Conservation (phyloP, 2,329 filamentous ascomycete species). For the Cryphonectria radicalis region DNA sequence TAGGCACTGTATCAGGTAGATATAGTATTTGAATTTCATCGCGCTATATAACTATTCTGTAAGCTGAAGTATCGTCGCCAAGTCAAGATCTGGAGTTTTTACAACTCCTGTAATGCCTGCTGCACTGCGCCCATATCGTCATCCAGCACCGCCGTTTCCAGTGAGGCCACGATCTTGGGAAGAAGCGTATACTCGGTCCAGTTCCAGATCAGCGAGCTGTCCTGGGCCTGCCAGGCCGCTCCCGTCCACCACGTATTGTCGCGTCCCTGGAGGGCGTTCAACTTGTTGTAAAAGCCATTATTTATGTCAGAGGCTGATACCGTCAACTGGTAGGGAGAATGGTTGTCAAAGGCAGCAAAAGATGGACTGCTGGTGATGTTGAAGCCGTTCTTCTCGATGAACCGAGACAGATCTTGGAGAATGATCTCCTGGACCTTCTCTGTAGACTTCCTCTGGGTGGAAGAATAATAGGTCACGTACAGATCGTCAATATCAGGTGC, state of each 20-base stretch:
- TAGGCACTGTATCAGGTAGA: too few species aligned
- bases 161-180: background rate
- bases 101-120: background rate
- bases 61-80: too few species aligned
- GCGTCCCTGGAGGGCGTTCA: conserved; percentile 5
- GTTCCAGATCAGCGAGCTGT: conserved; percentile 1
- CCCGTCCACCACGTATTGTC: conserved; percentile 9
- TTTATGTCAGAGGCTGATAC: background rate
- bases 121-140: background rate
- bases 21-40: too few species aligned
- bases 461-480: background rate
- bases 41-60: too few species aligned
- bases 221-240: background rate
- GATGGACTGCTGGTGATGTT: background rate
- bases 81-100: background rate
- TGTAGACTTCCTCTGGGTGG: background rate
- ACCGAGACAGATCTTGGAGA: background rate
- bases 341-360: background rate
- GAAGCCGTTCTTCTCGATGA: background rate
- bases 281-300: background rate
- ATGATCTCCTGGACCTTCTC: background rate
- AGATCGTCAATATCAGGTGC: background rate
- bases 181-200: background rate
- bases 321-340: background rate
- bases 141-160: background rate